Evolutionary conservation across 306 rosid genomes (phyloP).

Genomic region (Hippophae rhamnoides): DNA sequence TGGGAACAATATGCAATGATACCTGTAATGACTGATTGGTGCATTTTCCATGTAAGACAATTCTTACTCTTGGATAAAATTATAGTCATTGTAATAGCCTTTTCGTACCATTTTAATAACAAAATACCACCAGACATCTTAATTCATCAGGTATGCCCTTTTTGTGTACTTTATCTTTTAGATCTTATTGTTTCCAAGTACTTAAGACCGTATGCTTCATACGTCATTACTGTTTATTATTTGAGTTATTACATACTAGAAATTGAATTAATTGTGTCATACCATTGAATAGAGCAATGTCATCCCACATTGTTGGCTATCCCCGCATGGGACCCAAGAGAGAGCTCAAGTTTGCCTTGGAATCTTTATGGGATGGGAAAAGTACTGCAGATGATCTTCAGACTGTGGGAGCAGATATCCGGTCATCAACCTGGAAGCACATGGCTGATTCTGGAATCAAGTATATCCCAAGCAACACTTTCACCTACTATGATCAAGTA

Average conservation of each 20-base stretch:
- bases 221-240: neutral
- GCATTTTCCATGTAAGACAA: too few species aligned
- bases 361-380: conserved; percentile 89
- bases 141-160: too few species aligned
- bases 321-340: conserved; percentile 92
- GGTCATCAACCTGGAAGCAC: conserved; percentile 74
- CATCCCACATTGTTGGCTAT: conserved; percentile 81
- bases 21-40: too few species aligned
- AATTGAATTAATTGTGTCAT: conserved; percentile 4
- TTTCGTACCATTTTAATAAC: too few species aligned
- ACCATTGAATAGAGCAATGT: conserved; percentile 42
- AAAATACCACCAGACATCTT: too few species aligned
- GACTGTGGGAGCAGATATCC: conserved; percentile 49
- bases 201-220: neutral
- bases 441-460: conserved; percentile 60
- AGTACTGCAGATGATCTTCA: conserved; percentile 52
- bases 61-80: too few species aligned
- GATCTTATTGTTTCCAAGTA: neutral
- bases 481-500: conserved; percentile 80
- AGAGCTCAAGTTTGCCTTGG: conserved; percentile 66
- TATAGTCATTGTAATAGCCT: too few species aligned
- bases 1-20: too few species aligned
- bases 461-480: conserved; percentile 74
- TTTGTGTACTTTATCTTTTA: neutral
- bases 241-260: neutral